Conservation (phyloP, 805 yeast species). For the Diddensiella santjacobensis region DNA sequence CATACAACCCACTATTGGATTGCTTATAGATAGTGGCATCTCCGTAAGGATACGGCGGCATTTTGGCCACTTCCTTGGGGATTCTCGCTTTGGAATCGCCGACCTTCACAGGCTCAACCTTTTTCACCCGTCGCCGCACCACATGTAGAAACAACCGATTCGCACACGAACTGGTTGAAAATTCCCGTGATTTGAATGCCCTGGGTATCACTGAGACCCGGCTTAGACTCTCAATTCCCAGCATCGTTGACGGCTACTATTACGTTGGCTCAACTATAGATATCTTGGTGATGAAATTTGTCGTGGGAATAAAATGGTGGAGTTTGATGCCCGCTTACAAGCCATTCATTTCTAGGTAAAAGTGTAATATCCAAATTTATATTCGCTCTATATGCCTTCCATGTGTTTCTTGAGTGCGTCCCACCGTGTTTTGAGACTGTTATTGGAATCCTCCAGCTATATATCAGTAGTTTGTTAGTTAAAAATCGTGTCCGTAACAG, state of each 20-base stretch:
- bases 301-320: too few species aligned
- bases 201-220: neutral
- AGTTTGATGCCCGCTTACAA: too few species aligned
- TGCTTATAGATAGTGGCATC: slow-evolving; percentile 75
- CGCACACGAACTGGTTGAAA: slow-evolving; percentile 9
- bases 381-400: slow-evolving; percentile 16
- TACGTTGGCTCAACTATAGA: too few species aligned
- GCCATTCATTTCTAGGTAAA: too few species aligned
- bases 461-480: slow-evolving; percentile 13
- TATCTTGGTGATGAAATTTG: too few species aligned
- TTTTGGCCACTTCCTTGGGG: slow-evolving; percentile 42
- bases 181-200: neutral
- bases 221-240: neutral
- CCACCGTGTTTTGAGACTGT: slow-evolving; percentile 34
- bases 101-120: slow-evolving; percentile 35
- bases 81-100: slow-evolving; percentile 44
- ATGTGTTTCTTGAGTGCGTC: slow-evolving; percentile 32
- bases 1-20: slow-evolving; percentile 83
- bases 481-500: too few species aligned
- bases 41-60: slow-evolving; percentile 75
- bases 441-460: slow-evolving; percentile 28
- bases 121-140: slow-evolving; percentile 26
- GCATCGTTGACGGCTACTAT: too few species aligned
- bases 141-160: slow-evolving; percentile 28
- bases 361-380: neutral